Evolutionary conservation across 2,329 filamentous ascomycete genomes (phyloP), one percentile per base, ranked within the genome.

Genomic region (Nigrospora sphaerica): DNA sequence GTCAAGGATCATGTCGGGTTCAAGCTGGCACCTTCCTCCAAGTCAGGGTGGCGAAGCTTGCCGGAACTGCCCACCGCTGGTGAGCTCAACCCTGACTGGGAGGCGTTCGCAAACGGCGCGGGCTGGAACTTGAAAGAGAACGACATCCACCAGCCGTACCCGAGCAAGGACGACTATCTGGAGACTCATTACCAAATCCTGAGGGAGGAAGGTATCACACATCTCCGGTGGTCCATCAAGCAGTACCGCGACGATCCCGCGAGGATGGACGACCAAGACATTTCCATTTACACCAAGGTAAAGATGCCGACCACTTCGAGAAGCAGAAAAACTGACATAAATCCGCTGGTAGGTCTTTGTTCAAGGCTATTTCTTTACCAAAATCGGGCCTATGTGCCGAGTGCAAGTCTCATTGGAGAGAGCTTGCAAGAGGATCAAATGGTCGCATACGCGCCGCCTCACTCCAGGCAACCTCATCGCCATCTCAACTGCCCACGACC

Each of bases 151-250:
- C 70, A 71, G 0, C 68, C 81, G 0, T 92, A 83, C 72, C 52
- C 64, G 0, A 79, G 72, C 5, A 83, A 78, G 39, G 72, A 80
- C 1, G 70, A 74, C 0, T 95, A 95, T 48, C 69, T 95, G 0
- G 70, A 79, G 32, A 76, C 80, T 0, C 87, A 95, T 42, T 95
- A 93, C 58, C 71, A 80, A 3, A 75, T 95, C 2, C 72, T 89
- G 9, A 77, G 90, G 3, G 86, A 89, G 57, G 89, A 95, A 58
- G 78, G 81, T 0, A 70, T 87, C 3, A 77, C 85, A 12, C 76
- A 83, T 1, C 70, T 95, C 0, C 77, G 89, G 7, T 74, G 80
- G 50, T 82, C 86, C 0, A 75, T 95, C 1, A 65, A 69, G 0
- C 64, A 72, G 12, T 75, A 86, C 46, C 74, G 71, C 19, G 52